Conservation (phyloP, 164 flowering plant species). For the Vitis amurensis region DNA sequence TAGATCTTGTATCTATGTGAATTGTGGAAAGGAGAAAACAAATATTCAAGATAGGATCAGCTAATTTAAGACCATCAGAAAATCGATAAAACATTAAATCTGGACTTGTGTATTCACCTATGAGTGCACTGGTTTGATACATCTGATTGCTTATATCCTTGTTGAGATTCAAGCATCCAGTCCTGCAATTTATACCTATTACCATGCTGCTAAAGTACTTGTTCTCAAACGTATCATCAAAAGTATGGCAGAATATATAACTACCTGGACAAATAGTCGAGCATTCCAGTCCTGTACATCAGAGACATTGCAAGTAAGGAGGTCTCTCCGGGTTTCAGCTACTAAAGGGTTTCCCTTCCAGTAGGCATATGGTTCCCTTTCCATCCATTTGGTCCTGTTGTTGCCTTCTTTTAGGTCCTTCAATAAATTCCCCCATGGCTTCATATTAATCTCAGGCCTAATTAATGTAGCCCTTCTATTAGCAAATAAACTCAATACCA, state of each 20-base stretch:
- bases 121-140: slow-evolving; percentile 23
- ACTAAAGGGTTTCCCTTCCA: slow-evolving; percentile 35
- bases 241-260: no score
- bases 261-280: slow-evolving; percentile 25
- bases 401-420: slow-evolving; percentile 22
- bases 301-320: slow-evolving; percentile 27
- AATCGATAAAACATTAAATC: no score
- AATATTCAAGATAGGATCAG: no score
- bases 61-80: no score
- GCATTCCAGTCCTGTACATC: slow-evolving; percentile 24
- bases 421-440: slow-evolving; percentile 22
- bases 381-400: slow-evolving; percentile 16
- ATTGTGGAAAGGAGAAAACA: no score
- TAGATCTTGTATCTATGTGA: slow-evolving; percentile 25
- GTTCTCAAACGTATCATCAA: no score
- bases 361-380: slow-evolving; percentile 26
- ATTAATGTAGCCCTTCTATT: no score
- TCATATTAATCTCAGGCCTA: slow-evolving; percentile 30
- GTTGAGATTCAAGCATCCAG: slow-evolving; percentile 21
- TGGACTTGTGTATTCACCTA: slow-evolving; percentile 5
- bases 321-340: slow-evolving; percentile 18
- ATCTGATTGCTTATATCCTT: slow-evolving; percentile 19
- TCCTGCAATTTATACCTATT: slow-evolving; percentile 13
- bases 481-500: no score
- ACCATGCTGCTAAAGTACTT: not conserved